Evolutionary conservation across 2,329 filamentous ascomycete genomes (phyloP), one percentile per base, ranked within the genome.

Genomic region (Neoarthrinium moseri): DNA sequence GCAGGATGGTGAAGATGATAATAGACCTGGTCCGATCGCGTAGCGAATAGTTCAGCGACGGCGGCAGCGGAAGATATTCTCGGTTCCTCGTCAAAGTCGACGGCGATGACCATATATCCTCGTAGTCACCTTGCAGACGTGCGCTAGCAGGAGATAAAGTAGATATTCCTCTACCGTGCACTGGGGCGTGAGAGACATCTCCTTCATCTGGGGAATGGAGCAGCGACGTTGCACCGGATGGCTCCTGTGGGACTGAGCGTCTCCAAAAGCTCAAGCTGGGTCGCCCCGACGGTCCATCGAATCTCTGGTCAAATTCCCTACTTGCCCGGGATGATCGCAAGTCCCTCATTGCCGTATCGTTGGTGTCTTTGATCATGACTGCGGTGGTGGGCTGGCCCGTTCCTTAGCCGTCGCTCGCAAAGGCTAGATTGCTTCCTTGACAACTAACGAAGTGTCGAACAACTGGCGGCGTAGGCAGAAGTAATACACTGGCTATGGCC

Each of bases 1-100:
- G 80, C 27, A 84, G 58, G 1, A 65, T 66, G 80, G 80, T 84
- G 65, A 84, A 84, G 49, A 78, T 64, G 35, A 72, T 65, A 49
- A 83, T 81, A 30, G 71, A 67, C 63, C 72, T 74, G 56, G 79
- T 80, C 36, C 80, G 52, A 7, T 42, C 44, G 18, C 46, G 49
- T 17, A 51, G 38, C 4, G 50, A 46, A 45, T 52, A 52, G 39
- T 49, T 46, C 6, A 52, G 39, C 22, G 48, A 33, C 37, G 50
- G 50, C 7, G 50, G 50, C 23, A 24, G 27, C 8, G 43, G 48
- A 37, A 36, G 36, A 21, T 26, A 26, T 17, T 35, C 27, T 24
- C 13, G 43, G 10, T 10, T n/a, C 10, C 13, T 13, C n/a, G 20
- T 13, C 15, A 17, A 10, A 13, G 4, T 11, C 18, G 36, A 11